These are phyloP conservation scores for Fragilariopsis cylindrus DNA, from an alignment of 108 stramenopile species.

Conservation along the genomic window DNA sequence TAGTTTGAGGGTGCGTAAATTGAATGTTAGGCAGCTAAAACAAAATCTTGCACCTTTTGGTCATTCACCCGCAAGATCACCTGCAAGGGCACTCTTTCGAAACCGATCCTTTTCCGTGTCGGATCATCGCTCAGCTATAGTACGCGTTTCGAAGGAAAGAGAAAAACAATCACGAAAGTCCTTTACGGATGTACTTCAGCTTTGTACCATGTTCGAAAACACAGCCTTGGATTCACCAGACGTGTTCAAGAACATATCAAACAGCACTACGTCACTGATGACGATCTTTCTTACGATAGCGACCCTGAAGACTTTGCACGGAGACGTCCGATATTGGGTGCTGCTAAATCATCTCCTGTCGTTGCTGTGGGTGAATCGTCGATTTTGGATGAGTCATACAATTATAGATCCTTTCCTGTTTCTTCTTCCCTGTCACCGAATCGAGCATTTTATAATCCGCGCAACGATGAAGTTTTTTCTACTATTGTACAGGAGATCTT, in stretches of 20 bases:
- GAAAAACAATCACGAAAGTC: not conserved
- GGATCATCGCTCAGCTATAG: constrained; percentile 28
- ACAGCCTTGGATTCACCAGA: not conserved
- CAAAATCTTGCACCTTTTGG: constrained; percentile 40
- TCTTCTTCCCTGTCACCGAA: not conserved
- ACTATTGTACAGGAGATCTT: constrained; percentile 37
- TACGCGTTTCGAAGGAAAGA: constrained; percentile 17
- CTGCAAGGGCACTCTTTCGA: constrained; percentile 16
- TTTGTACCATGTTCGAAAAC: constrained; percentile 32
- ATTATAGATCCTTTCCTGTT: not conserved
- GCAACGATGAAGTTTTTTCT: constrained; percentile 8
- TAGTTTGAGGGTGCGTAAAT: constrained; percentile 27
- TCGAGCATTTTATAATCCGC: constrained; percentile 7
- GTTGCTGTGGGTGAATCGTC: not conserved
- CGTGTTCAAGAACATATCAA: not conserved
- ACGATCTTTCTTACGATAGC: constrained; percentile 44
- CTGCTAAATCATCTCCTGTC: not conserved
- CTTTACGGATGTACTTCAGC: constrained; percentile 24
- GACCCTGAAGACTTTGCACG: constrained; percentile 54
- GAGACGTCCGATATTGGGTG: not conserved
- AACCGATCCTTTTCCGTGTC: constrained; percentile 32
- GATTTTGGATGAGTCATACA: not conserved
- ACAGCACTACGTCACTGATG: constrained; percentile 5
- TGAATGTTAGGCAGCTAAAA: constrained; percentile 28
- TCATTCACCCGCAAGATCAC: constrained; percentile 10